Base-by-base conservation (phyloP, 768 basidiomycete genomes). In the Russula brevipes region DNA sequence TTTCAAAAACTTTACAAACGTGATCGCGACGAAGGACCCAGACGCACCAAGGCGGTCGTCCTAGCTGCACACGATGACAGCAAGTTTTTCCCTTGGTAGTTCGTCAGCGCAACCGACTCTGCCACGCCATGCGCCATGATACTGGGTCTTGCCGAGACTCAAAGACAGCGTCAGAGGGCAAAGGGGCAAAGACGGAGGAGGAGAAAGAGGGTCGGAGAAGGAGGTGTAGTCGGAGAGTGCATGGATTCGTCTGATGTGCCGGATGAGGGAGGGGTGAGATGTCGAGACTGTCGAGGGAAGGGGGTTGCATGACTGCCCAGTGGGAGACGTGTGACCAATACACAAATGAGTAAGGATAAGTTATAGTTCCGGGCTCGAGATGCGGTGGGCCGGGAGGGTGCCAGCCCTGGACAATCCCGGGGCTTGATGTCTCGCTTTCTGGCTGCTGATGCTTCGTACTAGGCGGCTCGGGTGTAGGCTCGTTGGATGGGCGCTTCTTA, bases 21-120 rank as follows among this genome's bases (percentile, higher is more conserved):
- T 98, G 54, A 87, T 98, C 66, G 96, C 94, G 38, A 98, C 97
- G 11, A 97, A 97, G 72, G 89, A 98, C 71, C 90, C 91, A n/a
- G 73, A 76, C 17, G 95, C 97, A 0, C 77, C 87, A 1, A 76
- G 91, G 50, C 86, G 91, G 80, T 99, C 39, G 80, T 96, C 16
- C 73, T 99, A n/a, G 80, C 97, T 5, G 97, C 95, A 6, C 95
- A 98, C 71, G 93, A 86, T 69, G 95, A 98, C 73, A 92, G 89
- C 75, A 97, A 97, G 77, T 95, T 84, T 75, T 94, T 88, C 68
- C 31, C 56, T 19, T 57, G 64, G 66, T 75, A 98, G 91, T 99
- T 99, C 72, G 78, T 99, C 70, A 97, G 97, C 39, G 97, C 97
- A 10, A 98, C 94, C 10, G 97, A 99, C 72, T 97, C 94, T 0